Evolutionary conservation across 2,329 filamentous ascomycete genomes (phyloP).

Genomic region (Bertia moriformis): DNA sequence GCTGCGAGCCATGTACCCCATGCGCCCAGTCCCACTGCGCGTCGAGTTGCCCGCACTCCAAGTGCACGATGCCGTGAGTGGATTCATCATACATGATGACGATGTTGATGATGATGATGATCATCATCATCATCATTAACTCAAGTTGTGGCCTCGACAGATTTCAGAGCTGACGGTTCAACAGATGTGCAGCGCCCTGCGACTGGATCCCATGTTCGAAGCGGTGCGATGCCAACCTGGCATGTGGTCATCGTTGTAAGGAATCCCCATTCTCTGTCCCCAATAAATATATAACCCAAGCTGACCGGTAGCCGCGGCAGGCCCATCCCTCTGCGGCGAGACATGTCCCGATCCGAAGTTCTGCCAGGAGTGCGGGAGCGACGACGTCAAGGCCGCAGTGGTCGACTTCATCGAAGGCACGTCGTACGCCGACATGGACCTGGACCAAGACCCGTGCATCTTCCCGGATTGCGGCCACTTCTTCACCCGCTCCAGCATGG

Average conservation of each 20-base stretch:
- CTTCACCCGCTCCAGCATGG: slow-evolving; percentile 41
- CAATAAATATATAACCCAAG: background rate
- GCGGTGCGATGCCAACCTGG: slow-evolving; percentile 35
- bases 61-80: slow-evolving; percentile 19
- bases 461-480: slow-evolving; percentile 51
- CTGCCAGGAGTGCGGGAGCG: slow-evolving; percentile 39
- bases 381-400: slow-evolving; percentile 23
- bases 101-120: slow-evolving; percentile 1
- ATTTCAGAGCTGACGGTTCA: slow-evolving; percentile 33
- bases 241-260: slow-evolving; percentile 45
- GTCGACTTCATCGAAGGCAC: slow-evolving; percentile 43
- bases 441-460: slow-evolving; percentile 45
- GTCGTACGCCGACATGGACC: slow-evolving; percentile 38
- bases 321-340: slow-evolving; percentile 51
- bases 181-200: slow-evolving; percentile 48
- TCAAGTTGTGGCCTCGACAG: too few relatives aligned
- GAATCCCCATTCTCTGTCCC: slow-evolving; percentile 2
- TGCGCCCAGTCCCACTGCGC: slow-evolving; percentile 39
- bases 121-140: too few relatives aligned
- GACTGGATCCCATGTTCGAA: slow-evolving; percentile 49
- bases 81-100: background rate
- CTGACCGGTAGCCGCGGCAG: slow-evolving; percentile 4
- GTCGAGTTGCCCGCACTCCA: slow-evolving; percentile 37
- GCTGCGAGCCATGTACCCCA: slow-evolving; percentile 43
- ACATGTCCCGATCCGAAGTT: slow-evolving; percentile 32